Base-by-base conservation (phyloP, 805 yeast species). In the Tetrapisispora taiwanensis region DNA sequence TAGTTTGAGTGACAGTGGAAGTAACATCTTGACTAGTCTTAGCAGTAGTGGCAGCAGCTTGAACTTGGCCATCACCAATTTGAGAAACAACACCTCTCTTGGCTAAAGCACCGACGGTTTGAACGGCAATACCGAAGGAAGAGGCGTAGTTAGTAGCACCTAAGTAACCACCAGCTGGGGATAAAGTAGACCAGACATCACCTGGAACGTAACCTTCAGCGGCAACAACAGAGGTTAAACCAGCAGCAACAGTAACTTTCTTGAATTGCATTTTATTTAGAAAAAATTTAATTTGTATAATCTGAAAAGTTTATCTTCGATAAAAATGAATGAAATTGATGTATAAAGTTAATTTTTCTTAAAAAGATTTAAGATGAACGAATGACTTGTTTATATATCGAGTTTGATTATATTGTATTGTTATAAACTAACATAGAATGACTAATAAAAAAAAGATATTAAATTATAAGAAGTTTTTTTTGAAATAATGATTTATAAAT, bases 71-170 rank as follows among this genome's bases (percentile, higher is more conserved):
- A 48, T 72, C 77, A 48, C 62, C 58, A 47, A 71, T 59, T 47
- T 59, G 62, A 37, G 62, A 58, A 27, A 58, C 51, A 17, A 55
- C 57, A 22, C 15, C 43, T 44, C 46, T 44, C 31, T 45, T 44
- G 19, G 48, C 43, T 34, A 51, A 53, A 32, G 67, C 47, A 42
- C 75, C 47, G 38, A 74, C 52, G 48, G 82, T 75, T 50, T 70
- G 66, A 50, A 82, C 77, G 47, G 82, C 83, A 56, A 82, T 81
- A 68, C 89, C 90, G 56, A 82, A 82, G 41, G 73, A 59, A 40
- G 67, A 62, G 35, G 74, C 47, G 71, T 74, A 75, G 54, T 76
- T 76, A 39, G 84, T 53, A 48, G 78, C 81, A 56, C 78, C 78
- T 10, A 76, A 52, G 48, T 72, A 71, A 39, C 76, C 62, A 39